Base-by-base conservation (phyloP, 331 rosid genomes). In the Quercus lobata region DNA sequence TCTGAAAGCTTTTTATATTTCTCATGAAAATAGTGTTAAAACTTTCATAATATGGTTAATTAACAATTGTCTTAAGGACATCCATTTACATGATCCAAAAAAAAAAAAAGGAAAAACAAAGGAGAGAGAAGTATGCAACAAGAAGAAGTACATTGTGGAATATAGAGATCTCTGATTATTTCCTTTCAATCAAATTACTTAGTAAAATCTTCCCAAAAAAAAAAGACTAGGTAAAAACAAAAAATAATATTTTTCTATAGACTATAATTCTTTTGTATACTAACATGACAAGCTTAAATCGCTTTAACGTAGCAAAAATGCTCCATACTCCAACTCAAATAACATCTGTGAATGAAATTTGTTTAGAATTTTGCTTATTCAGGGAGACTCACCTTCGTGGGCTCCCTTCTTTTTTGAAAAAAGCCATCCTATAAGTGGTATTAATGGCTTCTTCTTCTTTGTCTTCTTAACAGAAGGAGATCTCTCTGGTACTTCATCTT, bases 391-490 rank as follows among this genome's bases (percentile, higher is more conserved):
- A 82, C 61, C 70, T 61, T 74, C 80, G 14, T 52, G 86, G 55
- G 25, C 74, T 18, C 81, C 86, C 77, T 87, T 92, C 75, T 79
- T 94, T 76, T 86, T 91, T 27, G 85, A n/a, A 71, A 94, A 87
- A 69, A 94, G 83, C 92, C 98, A 89, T 69, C 95, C 95, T 7
- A 91, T 27, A 74, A 90, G 70, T 78, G 94, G 97, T 30, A 84
- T 72, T 2, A 83, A 3, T 1, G 86, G 46, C 90, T 88, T 92
- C 81, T 77, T 92, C 81, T 77, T 92, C 81, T 89, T 92, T n/a
- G 25, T 32, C 82, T 88, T 90, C 83, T 88, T 89, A 0, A 71
- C 24, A 4, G 95, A 88, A 82, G 87, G 80, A 53, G 82, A 80
- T 55, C 56, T 81, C 41, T 72, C 82, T 6, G 35, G 85, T 58